Base-by-base conservation (phyloP, 257 asterid species). In the Solanum chiquidenum region DNA sequence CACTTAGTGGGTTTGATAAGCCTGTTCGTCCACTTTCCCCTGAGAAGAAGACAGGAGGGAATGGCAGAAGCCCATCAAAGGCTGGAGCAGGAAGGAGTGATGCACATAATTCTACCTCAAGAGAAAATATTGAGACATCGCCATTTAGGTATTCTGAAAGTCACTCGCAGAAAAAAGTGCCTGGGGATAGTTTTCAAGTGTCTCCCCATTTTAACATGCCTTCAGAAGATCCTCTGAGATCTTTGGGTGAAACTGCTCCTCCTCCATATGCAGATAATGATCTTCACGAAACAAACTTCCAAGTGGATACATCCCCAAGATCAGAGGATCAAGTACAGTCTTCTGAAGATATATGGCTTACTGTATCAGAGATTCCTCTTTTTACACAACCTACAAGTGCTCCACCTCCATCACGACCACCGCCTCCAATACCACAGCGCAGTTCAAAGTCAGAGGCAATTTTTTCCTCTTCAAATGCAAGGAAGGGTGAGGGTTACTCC, bases 381-480 rank as follows among this genome's bases (percentile, higher is more conserved):
- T 93, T 91, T 86, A 98, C 99, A 2, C 98, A 93, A 87, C 98
- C 98, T 44, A 92, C 99, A 46, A 88, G 91, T 87, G 96, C 98
- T 92, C 96, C 99, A 87, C 98, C 99, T 66, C 99, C 99, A 75
- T 92, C 99, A 29, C 95, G 98, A 25, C 96, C 98, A 85, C 99
- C 98, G 80, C 99, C 99, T 85, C 96, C 96, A 55, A 91, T 96
- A 89, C 99, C 99, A 83, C 92, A 92, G 52, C 90, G 64, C 83
- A 86, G 90, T 89, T 90, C 95, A 83, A 94, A 88, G 88, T 76
- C 91, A 40, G 96, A 89, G 82, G 86, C 93, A 64, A 90, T 92
- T 84, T 90, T 91, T 90, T 91, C 86, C 86, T 86, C 94, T 83
- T 93, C 99, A 75, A 91, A 92, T 88, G 89, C 90, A 7, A 92